phyloP scores from a whole-genome alignment of 495 filamentous ascomycete genomes.

The Xylaria curta region DNA sequence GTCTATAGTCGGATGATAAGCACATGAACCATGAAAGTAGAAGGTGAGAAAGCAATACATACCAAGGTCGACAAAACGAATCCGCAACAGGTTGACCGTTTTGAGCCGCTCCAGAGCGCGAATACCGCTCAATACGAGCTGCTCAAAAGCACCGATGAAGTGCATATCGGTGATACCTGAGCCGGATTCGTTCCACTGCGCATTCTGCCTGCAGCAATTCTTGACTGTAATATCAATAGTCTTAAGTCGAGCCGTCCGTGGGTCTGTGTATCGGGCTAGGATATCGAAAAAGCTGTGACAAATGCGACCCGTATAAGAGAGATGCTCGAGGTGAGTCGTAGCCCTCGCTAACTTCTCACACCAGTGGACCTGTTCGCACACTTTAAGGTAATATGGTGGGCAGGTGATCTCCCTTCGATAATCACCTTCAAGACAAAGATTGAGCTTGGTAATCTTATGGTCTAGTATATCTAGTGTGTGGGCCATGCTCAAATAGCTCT shows the following conservation, averaged over 20 bases:
- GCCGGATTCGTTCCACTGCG: slow-evolving; percentile 61
- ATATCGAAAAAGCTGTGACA: slow-evolving; percentile 66
- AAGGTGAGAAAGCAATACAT: slow-evolving; percentile 35
- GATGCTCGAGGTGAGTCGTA: slow-evolving; percentile 63
- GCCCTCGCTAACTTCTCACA: slow-evolving; percentile 62
- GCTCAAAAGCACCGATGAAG: slow-evolving; percentile 71
- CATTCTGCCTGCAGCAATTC: slow-evolving; percentile 66
- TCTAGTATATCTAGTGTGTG: slow-evolving; percentile 60
- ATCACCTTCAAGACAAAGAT: slow-evolving; percentile 71
- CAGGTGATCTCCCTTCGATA: slow-evolving; percentile 64
- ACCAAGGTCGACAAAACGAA: slow-evolving; percentile 76
- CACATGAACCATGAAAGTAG: slow-evolving; percentile 17
- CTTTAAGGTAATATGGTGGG: slow-evolving; percentile 60
- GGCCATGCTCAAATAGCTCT: slow-evolving; percentile 70
- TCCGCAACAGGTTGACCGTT: slow-evolving; percentile 63
- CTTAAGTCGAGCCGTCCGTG: slow-evolving; percentile 57
- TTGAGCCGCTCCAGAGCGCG: slow-evolving; percentile 60
- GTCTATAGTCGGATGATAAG: slow-evolving; percentile 44
- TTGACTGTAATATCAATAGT: slow-evolving; percentile 73
- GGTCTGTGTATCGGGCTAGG: slow-evolving; percentile 47
- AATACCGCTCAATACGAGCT: slow-evolving; percentile 66
- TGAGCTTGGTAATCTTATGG: slow-evolving; percentile 61
- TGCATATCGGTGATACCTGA: slow-evolving; percentile 70
- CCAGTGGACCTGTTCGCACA: slow-evolving; percentile 59
- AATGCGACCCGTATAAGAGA: slow-evolving; percentile 71